phyloP scores from a whole-genome alignment of 2,329 filamentous ascomycete genomes.

The Fusarium oxysporum region DNA sequence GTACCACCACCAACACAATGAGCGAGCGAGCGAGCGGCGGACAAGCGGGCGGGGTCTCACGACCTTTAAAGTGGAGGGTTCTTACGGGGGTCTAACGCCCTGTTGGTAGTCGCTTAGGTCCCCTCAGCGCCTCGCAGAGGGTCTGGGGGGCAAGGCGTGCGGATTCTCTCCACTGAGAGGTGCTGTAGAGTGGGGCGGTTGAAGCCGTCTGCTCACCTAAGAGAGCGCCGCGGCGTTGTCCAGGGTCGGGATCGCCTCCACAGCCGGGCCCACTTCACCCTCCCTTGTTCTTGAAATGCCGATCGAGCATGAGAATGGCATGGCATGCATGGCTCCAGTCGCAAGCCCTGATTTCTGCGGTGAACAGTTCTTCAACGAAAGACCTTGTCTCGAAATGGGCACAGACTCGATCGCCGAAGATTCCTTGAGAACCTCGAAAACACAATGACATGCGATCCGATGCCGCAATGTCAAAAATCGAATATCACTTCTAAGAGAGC shows the following conservation, averaged over 20 bases:
- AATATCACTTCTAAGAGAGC: conserved; percentile 18
- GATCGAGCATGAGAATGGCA: conserved; percentile 38
- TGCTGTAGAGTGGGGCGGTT: conserved; percentile 24
- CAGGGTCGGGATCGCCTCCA: conserved; percentile 41
- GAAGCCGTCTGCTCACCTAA: conserved; percentile 9
- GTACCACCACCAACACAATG: background rate
- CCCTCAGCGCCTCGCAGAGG: conserved; percentile 19
- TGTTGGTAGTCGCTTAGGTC: conserved; percentile 13
- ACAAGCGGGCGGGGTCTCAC: conserved; percentile 28
- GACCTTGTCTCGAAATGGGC: background rate
- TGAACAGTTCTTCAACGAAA: conserved; percentile 19
- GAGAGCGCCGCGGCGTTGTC: conserved; percentile 10
- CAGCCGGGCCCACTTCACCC: conserved; percentile 36
- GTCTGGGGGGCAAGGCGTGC: conserved; percentile 16
- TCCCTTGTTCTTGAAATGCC: conserved; percentile 40
- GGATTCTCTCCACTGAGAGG: conserved; percentile 7
- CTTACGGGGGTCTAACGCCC: conserved; percentile 20
- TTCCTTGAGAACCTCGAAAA: background rate
- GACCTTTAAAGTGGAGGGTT: conserved; percentile 11
- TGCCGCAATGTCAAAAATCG: conserved; percentile 1
- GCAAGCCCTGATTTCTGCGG: conserved; percentile 38
- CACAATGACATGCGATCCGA: background rate
- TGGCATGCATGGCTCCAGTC: conserved; percentile 24
- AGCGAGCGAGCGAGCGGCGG: background rate
- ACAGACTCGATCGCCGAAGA: background rate